These are phyloP conservation scores for Nicotiana noctiflora DNA, from an alignment of 257 asterid genomes.

Conservation along the genomic window DNA sequence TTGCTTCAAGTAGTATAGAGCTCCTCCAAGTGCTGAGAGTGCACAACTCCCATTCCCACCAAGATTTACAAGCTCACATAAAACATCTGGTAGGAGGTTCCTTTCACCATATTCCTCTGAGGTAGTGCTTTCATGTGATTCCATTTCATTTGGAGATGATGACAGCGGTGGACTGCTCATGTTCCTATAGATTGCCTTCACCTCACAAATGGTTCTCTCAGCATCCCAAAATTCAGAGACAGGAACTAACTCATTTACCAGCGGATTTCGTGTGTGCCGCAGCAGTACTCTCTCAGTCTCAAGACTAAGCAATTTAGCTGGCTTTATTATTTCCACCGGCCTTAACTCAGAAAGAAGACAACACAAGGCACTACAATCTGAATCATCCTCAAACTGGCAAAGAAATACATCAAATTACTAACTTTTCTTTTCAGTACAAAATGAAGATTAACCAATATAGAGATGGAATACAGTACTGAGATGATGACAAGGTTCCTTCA, in stretches of 20 bases:
- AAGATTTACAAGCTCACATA: slow-evolving; percentile 53
- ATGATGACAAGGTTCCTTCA: not conserved
- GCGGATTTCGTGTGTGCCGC: slow-evolving; percentile 74
- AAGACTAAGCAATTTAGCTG: slow-evolving; percentile 75
- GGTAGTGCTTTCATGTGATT: slow-evolving; percentile 22
- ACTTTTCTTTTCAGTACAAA: not conserved
- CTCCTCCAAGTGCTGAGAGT: slow-evolving; percentile 91
- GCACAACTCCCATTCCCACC: slow-evolving; percentile 83
- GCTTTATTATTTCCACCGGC: slow-evolving; percentile 91
- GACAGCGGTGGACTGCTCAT: slow-evolving; percentile 27
- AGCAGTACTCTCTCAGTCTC: slow-evolving; percentile 75
- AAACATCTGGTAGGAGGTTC: slow-evolving; percentile 49
- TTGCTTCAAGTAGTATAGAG: slow-evolving; percentile 79
- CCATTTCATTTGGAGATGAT: slow-evolving; percentile 27
- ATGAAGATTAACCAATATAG: not conserved
- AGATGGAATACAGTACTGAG: not conserved
- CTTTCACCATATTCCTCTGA: slow-evolving; percentile 26
- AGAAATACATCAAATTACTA: slow-evolving; percentile 8
- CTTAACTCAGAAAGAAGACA: slow-evolving; percentile 84
- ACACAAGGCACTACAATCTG: slow-evolving; percentile 81
- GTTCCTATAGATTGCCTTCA: slow-evolving; percentile 40
- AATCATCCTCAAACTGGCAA: slow-evolving; percentile 83
- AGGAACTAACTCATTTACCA: slow-evolving; percentile 80
- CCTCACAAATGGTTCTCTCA: slow-evolving; percentile 69
- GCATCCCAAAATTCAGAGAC: slow-evolving; percentile 92